Evolutionary conservation across 1,284 basidiomycete species (phyloP).

Genomic region (Puccinia coronata): DNA sequence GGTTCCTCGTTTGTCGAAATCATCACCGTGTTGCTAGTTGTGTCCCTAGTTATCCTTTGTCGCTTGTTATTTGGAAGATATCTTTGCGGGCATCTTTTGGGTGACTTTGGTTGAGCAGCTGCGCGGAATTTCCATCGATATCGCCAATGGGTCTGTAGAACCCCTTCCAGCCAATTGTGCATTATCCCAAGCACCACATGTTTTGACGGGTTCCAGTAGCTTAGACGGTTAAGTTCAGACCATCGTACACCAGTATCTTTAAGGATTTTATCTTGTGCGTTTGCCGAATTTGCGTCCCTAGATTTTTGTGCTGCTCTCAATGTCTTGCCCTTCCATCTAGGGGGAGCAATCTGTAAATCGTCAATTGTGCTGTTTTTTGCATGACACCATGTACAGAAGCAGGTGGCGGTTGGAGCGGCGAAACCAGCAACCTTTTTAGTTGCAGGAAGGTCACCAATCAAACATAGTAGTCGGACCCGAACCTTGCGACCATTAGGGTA

Average conservation of each 20-base stretch:
- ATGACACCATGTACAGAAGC: conserved; percentile 37
- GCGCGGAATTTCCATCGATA: conserved; percentile 26
- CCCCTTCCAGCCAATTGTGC: conserved; percentile 39
- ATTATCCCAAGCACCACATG: conserved; percentile 27
- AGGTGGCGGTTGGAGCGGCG: not conserved
- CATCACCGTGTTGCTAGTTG: not conserved
- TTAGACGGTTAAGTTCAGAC: conserved; percentile 30
- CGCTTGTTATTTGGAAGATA: not conserved
- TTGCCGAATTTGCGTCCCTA: not conserved
- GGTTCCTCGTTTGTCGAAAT: not conserved
- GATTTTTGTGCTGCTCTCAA: not conserved
- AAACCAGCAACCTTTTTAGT: conserved; percentile 23
- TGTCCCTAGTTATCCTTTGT: no score
- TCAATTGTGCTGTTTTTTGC: not conserved
- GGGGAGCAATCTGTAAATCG: not conserved
- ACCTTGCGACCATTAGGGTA: conserved; percentile 24
- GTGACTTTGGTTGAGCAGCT: not conserved
- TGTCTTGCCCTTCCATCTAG: conserved; percentile 2
- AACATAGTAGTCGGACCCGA: not conserved
- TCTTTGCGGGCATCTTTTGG: not conserved
- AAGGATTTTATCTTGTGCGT: not conserved
- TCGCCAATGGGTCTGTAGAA: conserved; percentile 8
- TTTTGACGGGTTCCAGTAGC: conserved; percentile 16
- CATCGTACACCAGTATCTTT: conserved; percentile 17
- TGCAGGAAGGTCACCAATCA: conserved; percentile 20